Evolutionary conservation across 2,329 filamentous ascomycete species (phyloP).

Genomic region (Paecilomyces variotii): DNA sequence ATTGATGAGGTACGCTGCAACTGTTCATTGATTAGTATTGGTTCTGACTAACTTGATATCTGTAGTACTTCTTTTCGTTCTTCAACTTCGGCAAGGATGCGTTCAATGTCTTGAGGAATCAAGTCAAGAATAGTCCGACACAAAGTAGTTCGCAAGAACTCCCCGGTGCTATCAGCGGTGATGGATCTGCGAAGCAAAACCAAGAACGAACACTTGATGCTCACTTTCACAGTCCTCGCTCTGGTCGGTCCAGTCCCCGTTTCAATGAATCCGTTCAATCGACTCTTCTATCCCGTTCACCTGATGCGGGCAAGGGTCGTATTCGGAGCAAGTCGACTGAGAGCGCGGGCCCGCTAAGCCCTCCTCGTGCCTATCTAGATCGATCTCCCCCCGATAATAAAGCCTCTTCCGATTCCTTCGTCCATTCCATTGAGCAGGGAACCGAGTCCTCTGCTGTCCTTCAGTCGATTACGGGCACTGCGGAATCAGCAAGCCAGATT

Average conservation of each 20-base stretch:
- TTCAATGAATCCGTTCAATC: constrained; percentile 54
- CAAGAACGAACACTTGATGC: background rate
- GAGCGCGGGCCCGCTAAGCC: constrained; percentile 50
- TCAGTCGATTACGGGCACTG: constrained; percentile 64
- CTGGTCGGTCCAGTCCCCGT: constrained; percentile 1
- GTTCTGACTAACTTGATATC: constrained; percentile 5
- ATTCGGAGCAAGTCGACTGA: constrained; percentile 47
- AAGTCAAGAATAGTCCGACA: constrained; percentile 58
- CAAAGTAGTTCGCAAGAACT: constrained; percentile 30
- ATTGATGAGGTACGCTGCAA: constrained; percentile 67
- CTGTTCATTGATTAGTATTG: background rate
- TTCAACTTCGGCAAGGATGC: constrained; percentile 81
- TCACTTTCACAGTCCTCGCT: background rate
- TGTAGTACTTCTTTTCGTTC: constrained; percentile 90
- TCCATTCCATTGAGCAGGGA: constrained; percentile 64
- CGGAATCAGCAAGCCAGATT: constrained; percentile 83
- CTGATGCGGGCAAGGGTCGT: constrained; percentile 5
- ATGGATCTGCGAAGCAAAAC: background rate
- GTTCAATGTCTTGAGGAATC: constrained; percentile 64
- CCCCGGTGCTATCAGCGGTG: constrained; percentile 7
- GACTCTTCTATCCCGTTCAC: constrained; percentile 49
- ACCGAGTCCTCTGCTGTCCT: constrained; percentile 64
- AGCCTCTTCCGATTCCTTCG: constrained; percentile 66
- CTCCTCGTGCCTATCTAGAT: constrained; percentile 43
- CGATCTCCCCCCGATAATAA: constrained; percentile 46